Percentiles rank a stretch among this genome's conserved stretches.
phyloP scores from a whole-genome alignment of 179 eudicot species.

The Monotropa hypopitys region DNA sequence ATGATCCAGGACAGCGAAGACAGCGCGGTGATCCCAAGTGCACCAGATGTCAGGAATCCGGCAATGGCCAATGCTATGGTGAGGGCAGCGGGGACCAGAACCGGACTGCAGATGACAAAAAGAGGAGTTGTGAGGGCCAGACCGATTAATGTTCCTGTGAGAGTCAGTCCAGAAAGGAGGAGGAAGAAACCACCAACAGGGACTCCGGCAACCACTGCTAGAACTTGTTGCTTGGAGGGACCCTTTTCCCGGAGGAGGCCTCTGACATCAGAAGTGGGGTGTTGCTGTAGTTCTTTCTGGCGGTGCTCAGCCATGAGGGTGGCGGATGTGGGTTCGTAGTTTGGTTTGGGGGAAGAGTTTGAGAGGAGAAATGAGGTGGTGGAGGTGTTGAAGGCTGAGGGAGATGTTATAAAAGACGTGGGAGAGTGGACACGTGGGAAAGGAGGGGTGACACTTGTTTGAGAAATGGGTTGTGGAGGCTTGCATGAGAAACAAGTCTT shows the following conservation, averaged over 20 bases:
- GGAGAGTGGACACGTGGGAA: slow-evolving; percentile 20
- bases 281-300: slow-evolving; percentile 14
- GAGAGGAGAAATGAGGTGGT: neutral
- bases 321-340: neutral
- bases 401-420: slow-evolving; percentile 10
- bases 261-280: slow-evolving; percentile 12
- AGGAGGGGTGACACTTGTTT: slow-evolving; percentile 18
- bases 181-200: slow-evolving; percentile 42
- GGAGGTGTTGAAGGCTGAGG: neutral
- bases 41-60: slow-evolving; percentile 43
- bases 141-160: slow-evolving; percentile 34
- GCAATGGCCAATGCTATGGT: slow-evolving; percentile 24
- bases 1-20: slow-evolving; percentile 44
- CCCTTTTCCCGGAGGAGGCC: slow-evolving; percentile 17
- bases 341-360: neutral
- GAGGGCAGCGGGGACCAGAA: slow-evolving; percentile 40
- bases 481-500: slow-evolving; percentile 19
- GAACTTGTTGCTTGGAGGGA: slow-evolving; percentile 25
- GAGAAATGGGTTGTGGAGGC: slow-evolving; percentile 3
- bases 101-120: slow-evolving; percentile 45
- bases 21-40: slow-evolving; percentile 38
- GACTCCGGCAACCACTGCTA: slow-evolving; percentile 30
- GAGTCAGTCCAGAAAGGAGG: slow-evolving; percentile 30
- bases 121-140: slow-evolving; percentile 30
- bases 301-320: slow-evolving; percentile 22